These are phyloP conservation scores for Plasmodium blacklocki DNA, from an alignment of 169 alveolate species.

Conservation along the genomic window DNA sequence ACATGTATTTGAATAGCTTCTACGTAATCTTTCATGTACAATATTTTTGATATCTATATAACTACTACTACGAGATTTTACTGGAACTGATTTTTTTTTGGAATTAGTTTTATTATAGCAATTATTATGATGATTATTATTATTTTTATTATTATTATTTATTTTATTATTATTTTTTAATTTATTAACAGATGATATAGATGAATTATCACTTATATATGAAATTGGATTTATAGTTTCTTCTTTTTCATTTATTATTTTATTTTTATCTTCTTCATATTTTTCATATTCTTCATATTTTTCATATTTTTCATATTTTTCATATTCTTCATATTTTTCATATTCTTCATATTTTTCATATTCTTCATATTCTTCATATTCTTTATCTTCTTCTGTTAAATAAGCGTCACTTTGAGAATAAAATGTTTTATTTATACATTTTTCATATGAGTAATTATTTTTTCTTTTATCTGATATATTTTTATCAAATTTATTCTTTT, in stretches of 20 bases:
- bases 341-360: too few relatives aligned
- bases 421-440: not conserved
- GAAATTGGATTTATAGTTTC: not conserved
- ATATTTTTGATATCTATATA: not conserved
- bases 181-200: slow-evolving; percentile 4
- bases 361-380: too few relatives aligned
- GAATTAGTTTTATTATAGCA: not conserved
- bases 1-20: not conserved
- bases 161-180: slow-evolving; percentile 8
- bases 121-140: not conserved
- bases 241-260: not conserved
- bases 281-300: too few relatives aligned
- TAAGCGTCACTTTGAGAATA: not conserved
- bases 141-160: not conserved
- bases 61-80: not conserved
- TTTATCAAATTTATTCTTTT: not conserved
- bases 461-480: not conserved
- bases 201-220: slow-evolving; percentile 2
- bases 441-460: not conserved
- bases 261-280: not conserved
- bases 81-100: not conserved
- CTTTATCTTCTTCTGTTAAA: slow-evolving; percentile 2
- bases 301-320: too few relatives aligned
- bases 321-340: too few relatives aligned
- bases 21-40: not conserved